Evolutionary conservation across 2,329 filamentous ascomycete genomes (phyloP).

Genomic region (Colletotrichum sp.): DNA sequence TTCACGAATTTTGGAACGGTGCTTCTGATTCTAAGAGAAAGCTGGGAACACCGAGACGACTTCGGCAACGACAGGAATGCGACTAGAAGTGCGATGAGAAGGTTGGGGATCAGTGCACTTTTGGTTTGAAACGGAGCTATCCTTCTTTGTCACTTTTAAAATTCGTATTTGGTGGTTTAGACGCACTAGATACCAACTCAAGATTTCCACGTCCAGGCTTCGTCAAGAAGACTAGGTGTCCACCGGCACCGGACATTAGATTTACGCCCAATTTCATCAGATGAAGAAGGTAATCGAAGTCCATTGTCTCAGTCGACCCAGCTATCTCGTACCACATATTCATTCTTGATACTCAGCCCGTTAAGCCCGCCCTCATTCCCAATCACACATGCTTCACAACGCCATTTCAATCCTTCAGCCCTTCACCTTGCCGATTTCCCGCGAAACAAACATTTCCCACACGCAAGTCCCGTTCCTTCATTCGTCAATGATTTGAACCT

Average conservation of each 20-base stretch:
- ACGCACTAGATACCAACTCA: neutral
- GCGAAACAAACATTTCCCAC: neutral
- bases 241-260: neutral
- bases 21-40: neutral
- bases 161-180: neutral
- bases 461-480: neutral
- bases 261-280: neutral
- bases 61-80: neutral
- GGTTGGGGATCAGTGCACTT: neutral
- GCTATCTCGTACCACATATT: neutral
- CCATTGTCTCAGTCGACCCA: neutral
- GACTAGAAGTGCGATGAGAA: neutral
- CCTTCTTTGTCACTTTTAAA: neutral
- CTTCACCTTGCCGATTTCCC: no score
- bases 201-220: neutral
- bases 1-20: slow-evolving; percentile 15
- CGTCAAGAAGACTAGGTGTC: neutral
- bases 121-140: neutral
- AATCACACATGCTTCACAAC: neutral
- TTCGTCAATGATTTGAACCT: slow-evolving; percentile 23
- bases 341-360: neutral
- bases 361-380: neutral
- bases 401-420: neutral
- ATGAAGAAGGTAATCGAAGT: neutral
- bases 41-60: neutral